Percentiles rank a stretch among this genome's conserved stretches.
Evolutionary conservation across 345 rosid species (phyloP).

Genomic region (Populus tremula): DNA sequence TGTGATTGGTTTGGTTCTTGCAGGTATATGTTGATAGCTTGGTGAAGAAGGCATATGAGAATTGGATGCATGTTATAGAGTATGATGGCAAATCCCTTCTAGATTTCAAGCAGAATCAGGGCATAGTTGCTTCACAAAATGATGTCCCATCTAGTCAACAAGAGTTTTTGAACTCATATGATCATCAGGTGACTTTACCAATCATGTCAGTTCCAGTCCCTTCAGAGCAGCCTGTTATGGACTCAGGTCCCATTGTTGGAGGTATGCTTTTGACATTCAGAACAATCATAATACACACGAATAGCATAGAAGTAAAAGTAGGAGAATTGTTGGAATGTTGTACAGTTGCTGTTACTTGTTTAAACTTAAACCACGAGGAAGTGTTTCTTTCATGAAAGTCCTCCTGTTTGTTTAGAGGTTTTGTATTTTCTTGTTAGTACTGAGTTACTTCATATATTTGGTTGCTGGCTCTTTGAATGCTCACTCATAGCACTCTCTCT

Average conservation of each 20-base stretch:
- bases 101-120: constrained; percentile 20
- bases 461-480: constrained; percentile 3
- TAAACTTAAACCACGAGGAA: constrained; percentile 1
- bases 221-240: constrained; percentile 49
- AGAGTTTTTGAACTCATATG: constrained; percentile 28
- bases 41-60: constrained; percentile 30
- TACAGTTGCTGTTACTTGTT: background rate
- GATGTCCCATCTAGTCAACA: constrained; percentile 15
- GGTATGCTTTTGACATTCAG: constrained; percentile 33
- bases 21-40: constrained; percentile 27
- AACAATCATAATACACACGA: background rate
- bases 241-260: constrained; percentile 52
- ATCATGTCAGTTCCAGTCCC: constrained; percentile 45
- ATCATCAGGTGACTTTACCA: constrained; percentile 39
- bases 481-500: background rate
- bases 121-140: constrained; percentile 3
- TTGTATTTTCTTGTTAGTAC: background rate
- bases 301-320: background rate
- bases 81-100: constrained; percentile 26
- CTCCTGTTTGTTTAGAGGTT: background rate
- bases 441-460: background rate
- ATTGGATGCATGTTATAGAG: constrained; percentile 32
- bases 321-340: background rate
- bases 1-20: background rate
- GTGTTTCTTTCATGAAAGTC: background rate